Evolutionary conservation across 1,284 basidiomycete species (phyloP).

Genomic region (Ustilago shanxiensis): DNA sequence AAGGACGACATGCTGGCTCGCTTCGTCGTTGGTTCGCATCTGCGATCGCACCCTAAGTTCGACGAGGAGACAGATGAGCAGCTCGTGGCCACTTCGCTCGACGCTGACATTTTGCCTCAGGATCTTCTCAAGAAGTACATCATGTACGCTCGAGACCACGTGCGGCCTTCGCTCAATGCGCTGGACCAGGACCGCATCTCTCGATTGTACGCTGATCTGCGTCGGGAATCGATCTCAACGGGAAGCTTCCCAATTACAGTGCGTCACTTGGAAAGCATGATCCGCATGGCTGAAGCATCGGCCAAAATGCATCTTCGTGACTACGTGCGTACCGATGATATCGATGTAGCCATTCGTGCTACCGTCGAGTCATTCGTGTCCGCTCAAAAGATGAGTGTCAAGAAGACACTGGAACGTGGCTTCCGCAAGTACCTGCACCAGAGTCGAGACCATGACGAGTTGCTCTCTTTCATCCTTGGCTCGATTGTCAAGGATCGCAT

Average conservation of each 20-base stretch:
- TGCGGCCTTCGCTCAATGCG: conserved; percentile 91
- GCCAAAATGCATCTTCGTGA: conserved; percentile 98
- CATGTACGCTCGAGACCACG: conserved; percentile 95
- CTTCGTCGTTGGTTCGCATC: conserved; percentile 96
- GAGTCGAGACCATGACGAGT: conserved; percentile 91
- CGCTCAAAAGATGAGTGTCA: conserved; percentile 98
- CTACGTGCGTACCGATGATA: conserved; percentile 94
- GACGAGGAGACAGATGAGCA: conserved; percentile 85
- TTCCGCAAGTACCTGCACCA: conserved; percentile 98
- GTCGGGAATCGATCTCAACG: conserved; percentile 94
- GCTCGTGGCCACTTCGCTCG: conserved; percentile 86
- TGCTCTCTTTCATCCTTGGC: conserved; percentile 93
- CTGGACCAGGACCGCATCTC: conserved; percentile 96
- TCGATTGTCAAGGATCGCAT: conserved; percentile 95
- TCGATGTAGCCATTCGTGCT: conserved; percentile 96
- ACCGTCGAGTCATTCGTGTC: conserved; percentile 93
- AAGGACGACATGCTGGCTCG: conserved; percentile 95
- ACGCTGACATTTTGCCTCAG: conserved; percentile 94
- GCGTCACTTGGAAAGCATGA: conserved; percentile 97
- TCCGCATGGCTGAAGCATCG: conserved; percentile 97
- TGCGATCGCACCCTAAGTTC: conserved; percentile 93
- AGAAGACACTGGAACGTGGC: conserved; percentile 89
- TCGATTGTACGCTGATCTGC: conserved; percentile 93
- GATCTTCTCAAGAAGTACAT: conserved; percentile 98
- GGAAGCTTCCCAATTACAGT: conserved; percentile 98